Evolutionary conservation across 352 stramenopile species (phyloP).

Genomic region (Blastocystis sp.): DNA sequence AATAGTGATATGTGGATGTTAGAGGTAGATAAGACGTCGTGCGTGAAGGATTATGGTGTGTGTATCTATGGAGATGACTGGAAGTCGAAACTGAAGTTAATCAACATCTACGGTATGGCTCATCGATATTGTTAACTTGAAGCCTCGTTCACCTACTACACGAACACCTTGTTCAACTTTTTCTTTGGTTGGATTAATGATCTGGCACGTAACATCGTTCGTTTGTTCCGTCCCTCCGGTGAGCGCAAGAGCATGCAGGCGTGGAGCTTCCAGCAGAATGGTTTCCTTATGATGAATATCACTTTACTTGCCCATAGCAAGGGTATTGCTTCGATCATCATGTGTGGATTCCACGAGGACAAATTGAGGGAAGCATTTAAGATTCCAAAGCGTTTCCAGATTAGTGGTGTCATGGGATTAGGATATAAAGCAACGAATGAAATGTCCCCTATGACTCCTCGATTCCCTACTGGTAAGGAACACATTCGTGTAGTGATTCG

Average conservation of each 20-base stretch:
- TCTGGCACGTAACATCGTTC: not conserved
- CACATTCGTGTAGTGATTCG: not conserved
- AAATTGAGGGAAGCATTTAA: not conserved
- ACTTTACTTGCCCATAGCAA: not conserved
- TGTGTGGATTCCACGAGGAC: slow-evolving; percentile 2
- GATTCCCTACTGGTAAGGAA: not conserved
- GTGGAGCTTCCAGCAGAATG: slow-evolving; percentile 24
- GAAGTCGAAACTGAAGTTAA: slow-evolving; percentile 18
- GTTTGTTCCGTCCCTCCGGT: not conserved
- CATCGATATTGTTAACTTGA: not conserved
- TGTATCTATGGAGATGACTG: slow-evolving; percentile 6
- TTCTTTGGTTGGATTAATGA: slow-evolving; percentile 44
- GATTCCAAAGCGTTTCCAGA: slow-evolving; percentile 7
- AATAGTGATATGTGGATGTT: not conserved
- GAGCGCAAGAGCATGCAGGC: not conserved
- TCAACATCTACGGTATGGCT: not conserved
- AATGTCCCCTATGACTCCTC: not conserved
- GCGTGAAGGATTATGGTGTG: slow-evolving; percentile 4
- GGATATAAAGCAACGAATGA: not conserved
- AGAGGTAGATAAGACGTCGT: not conserved
- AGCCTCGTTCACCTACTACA: not conserved
- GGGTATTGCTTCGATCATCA: not conserved
- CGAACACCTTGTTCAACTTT: slow-evolving; percentile 5
- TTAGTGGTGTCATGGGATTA: not conserved
- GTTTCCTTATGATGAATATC: slow-evolving; percentile 44